Percentiles rank a stretch among this genome's conserved stretches.
phyloP scores from a whole-genome alignment of 1,284 basidiomycete species.

The Ustilago crameri region DNA sequence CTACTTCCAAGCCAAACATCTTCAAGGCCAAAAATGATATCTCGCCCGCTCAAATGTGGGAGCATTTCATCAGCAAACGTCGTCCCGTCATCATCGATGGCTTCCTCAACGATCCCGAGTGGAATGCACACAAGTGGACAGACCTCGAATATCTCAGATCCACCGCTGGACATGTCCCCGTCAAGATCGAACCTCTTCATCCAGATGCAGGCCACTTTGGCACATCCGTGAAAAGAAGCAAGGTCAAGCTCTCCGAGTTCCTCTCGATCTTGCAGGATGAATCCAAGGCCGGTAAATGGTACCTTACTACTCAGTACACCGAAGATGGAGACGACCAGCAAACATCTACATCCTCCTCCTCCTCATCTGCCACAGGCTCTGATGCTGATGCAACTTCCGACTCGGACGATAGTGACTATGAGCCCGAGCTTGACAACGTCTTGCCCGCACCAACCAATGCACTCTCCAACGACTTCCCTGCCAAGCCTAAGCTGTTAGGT shows the following conservation, averaged over 20 bases:
- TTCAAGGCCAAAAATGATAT: constrained; percentile 26
- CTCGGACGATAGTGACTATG: constrained; percentile 32
- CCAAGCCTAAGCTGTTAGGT: constrained; percentile 59
- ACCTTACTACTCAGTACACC: constrained; percentile 66
- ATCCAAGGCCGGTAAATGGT: constrained; percentile 51
- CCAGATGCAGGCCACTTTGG: constrained; percentile 58
- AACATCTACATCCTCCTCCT: constrained; percentile 11
- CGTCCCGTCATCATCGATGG: constrained; percentile 62
- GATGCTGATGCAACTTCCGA: constrained; percentile 40
- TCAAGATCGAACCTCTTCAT: constrained; percentile 66
- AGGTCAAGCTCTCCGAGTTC: constrained; percentile 49
- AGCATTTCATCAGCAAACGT: constrained; percentile 52
- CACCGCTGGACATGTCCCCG: constrained; percentile 48
- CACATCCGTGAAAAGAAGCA: constrained; percentile 49
- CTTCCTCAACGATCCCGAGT: constrained; percentile 45
- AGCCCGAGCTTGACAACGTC: constrained; percentile 55
- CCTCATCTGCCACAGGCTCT: constrained; percentile 30
- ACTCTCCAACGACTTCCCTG: constrained; percentile 60
- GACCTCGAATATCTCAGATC: constrained; percentile 54
- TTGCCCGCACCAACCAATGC: constrained; percentile 61
- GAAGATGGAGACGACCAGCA: constrained; percentile 38
- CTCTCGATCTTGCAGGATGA: constrained; percentile 54
- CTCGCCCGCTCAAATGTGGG: constrained; percentile 55
- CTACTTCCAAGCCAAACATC: constrained; percentile 17
- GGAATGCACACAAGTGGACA: constrained; percentile 57